Evolutionary conservation across 768 basidiomycete species (phyloP), one percentile per base, ranked within the genome.

Genomic region (Hygrophorus pudorinus): DNA sequence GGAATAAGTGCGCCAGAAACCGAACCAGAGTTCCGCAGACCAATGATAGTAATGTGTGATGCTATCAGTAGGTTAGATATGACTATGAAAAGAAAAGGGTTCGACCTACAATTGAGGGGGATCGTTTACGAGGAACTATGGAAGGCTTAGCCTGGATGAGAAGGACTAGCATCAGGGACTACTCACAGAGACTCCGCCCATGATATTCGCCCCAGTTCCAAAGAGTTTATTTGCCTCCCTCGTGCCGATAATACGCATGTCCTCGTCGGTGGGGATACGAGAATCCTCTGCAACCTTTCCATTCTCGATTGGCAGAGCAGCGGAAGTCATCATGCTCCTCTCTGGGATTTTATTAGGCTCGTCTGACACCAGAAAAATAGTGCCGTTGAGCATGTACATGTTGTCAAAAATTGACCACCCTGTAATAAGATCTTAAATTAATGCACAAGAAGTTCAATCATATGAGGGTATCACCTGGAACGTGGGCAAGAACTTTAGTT

Each of bases 21-120:
- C 92, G 51, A 89, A 88, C 66, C 86, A 83, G 14, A 92, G 75
- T 57, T 97, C 92, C 3, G 92, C 91, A 27, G 84, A 78, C 78
- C 86, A 92, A 56, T 97, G 91, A 59, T 91, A 94, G 59, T 93
- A 94, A 61, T 94, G 91, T 1, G 84, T 85, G 45, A 94, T 73
- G 63, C 86, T 89, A 38, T 20, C 7, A 42, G 24, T 39, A 41
- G 42, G 17, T 21, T 24, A 7, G 34, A 35, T 29, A 47, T 35
- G 44, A 18, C 43, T 31, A 46, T 33, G n/a, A 30, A 40, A 20
- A 38, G 14, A n/a, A 17, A 17, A n/a, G 46, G 42, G 21, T 29
- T n/a, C 16, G 31, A 67, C 79, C 47, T 57, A 86, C 84, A 79
- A 96, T 70, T 96, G 90, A 13, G 77, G 73, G 4, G 85, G 79